Conservation (phyloP, 2,329 filamentous ascomycete genomes). For the Fusarium annulatum region DNA sequence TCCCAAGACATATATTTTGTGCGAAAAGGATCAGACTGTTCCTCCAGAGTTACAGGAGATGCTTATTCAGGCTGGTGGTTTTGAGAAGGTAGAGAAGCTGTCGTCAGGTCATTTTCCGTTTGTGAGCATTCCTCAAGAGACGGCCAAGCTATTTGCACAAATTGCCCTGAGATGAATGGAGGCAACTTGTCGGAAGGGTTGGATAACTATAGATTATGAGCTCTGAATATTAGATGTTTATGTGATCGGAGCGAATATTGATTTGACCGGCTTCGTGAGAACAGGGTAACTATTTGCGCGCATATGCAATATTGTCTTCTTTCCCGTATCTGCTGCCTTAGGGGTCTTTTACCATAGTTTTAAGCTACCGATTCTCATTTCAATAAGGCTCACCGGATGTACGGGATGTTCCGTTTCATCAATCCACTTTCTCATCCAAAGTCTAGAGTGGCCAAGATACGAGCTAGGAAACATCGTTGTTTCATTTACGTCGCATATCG, state of each 20-base stretch:
- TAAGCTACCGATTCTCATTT: fast-evolving
- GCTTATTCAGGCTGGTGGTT: fast-evolving
- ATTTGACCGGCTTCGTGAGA: fast-evolving
- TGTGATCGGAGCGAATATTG: background rate
- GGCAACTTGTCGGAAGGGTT: fast-evolving
- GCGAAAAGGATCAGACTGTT: background rate
- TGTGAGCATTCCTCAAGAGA: background rate
- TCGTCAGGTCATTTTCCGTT: background rate
- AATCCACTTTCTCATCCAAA: background rate
- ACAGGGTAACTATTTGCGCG: background rate
- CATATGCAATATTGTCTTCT: background rate
- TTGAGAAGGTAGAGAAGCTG: background rate
- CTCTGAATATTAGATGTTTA: fast-evolving
- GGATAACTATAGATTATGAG: fast-evolving
- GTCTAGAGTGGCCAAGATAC: background rate
- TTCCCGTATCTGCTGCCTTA: no score
- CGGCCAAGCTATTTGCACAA: background rate
- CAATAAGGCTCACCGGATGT: fast-evolving
- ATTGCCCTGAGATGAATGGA: conserved; percentile 4
- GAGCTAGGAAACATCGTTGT: background rate
- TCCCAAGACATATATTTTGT: background rate
- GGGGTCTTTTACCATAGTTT: no score
- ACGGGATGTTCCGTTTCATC: background rate
- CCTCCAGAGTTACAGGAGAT: background rate
- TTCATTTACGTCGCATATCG: fast-evolving